Base-by-base conservation (phyloP, 2,329 filamentous ascomycete species). In the Monilinia fructicola region DNA sequence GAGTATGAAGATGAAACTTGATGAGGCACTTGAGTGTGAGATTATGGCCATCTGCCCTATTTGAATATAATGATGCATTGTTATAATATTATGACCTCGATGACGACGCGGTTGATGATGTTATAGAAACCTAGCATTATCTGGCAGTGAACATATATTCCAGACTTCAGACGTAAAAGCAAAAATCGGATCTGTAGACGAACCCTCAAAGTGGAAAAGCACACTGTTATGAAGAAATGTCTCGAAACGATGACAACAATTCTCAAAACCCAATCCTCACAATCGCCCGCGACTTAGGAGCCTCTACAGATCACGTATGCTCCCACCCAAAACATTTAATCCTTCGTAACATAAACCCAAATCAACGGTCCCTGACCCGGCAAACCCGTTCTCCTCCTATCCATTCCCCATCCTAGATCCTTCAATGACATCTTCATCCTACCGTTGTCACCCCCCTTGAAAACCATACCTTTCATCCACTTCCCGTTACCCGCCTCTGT, bases 331-430 rank as follows among this genome's bases (percentile, higher is more conserved):
- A 55, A 1, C 18, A 54, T 67, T 26, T 46, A 74, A 59, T 72
- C 81, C 74, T 85, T 86, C 23, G 81, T 84, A 65, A 87, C 78
- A 80, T 85, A 89, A 21, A 88, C 69, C 74, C 84, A 87, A n/a
- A 87, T 82, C 3, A 87, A 81, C 0, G 83, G 82, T 75, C 83
- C 84, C 71, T 81, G 79, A 0, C 80, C 80, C 0, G 76, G 73
- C 21, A 79, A 74, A 10, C 53, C 65, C 0, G 85, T 85, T 23
- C 46, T 53, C 1, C 79, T 82, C 11, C 85, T 74, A 1, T 78
- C 78, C 23, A 75, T 74, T 48, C 86, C 83, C 87, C 88, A 90
- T 0, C 87, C 87, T 12, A 88, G 72, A 0, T 86, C 81, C 67
- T 77, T 79, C 67, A 90, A 77, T 0, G 80, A 81, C 78, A 81